Evolutionary conservation across 805 yeast genomes (phyloP).

Genomic region (Wickerhamomyces hampshirensis): DNA sequence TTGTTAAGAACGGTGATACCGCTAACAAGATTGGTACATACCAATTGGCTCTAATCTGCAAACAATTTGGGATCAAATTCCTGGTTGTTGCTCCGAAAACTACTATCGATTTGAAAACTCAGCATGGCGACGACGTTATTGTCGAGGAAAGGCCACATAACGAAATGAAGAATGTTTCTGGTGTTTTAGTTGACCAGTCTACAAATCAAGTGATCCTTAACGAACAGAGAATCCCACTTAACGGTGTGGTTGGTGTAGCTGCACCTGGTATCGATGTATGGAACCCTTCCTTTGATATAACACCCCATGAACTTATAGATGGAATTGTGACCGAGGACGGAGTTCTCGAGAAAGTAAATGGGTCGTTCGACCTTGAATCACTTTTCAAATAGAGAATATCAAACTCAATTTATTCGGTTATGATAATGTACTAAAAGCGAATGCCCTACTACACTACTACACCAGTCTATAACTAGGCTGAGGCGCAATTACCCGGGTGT

Average conservation of each 20-base stretch:
- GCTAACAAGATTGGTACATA: constrained; percentile 96
- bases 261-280: constrained; percentile 83
- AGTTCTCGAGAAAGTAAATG: constrained; percentile 47
- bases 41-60: constrained; percentile 75
- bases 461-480: too few relatives aligned
- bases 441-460: too few relatives aligned
- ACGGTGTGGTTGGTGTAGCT: constrained; percentile 66
- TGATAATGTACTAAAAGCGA: too few relatives aligned
- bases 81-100: constrained; percentile 95
- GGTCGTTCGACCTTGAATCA: constrained; percentile 41
- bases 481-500: too few relatives aligned
- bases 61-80: constrained; percentile 64
- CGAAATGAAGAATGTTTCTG: constrained; percentile 75
- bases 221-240: constrained; percentile 26
- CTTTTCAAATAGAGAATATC: constrained; percentile 8
- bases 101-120: constrained; percentile 69
- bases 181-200: constrained; percentile 43
- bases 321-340: constrained; percentile 84
- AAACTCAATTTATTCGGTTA: too few relatives aligned
- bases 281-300: constrained; percentile 96
- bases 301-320: constrained; percentile 79
- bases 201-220: constrained; percentile 26
- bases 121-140: constrained; percentile 66
- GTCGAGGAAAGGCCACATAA: constrained; percentile 84
- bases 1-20: constrained; percentile 89